Percentiles rank a stretch among this genome's conserved stretches.
Conservation (phyloP, 2,329 filamentous ascomycete genomes). For the Cladosporium sp. region DNA sequence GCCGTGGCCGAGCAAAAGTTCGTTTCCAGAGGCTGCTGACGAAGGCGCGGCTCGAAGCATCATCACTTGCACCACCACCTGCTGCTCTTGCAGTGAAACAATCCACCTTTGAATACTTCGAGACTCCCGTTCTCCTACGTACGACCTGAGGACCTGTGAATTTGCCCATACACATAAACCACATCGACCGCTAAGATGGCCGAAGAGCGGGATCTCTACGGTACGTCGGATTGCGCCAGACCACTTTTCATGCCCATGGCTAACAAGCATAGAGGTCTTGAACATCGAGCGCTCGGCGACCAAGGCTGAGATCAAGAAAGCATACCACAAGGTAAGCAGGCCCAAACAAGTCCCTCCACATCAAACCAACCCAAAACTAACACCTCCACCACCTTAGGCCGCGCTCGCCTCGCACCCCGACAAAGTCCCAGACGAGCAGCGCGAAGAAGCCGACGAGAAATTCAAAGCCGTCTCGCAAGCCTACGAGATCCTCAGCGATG, state of each 20-base stretch:
- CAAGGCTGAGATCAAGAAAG: constrained; percentile 84
- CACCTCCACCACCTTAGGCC: constrained; percentile 14
- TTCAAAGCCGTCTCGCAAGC: constrained; percentile 93
- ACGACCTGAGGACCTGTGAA: not conserved
- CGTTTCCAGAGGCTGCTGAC: not conserved
- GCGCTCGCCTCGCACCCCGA: constrained; percentile 84
- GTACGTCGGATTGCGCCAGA: constrained; percentile 23
- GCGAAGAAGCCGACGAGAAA: constrained; percentile 76
- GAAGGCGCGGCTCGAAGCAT: not conserved
- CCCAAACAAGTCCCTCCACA: constrained; percentile 4
- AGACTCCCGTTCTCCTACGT: not conserved
- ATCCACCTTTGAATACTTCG: not conserved
- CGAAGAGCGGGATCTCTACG: constrained; percentile 56
- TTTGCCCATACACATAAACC: not conserved
- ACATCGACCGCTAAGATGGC: constrained; percentile 17
- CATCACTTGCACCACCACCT: not conserved
- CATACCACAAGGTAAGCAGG: constrained; percentile 67
- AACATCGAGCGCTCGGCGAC: constrained; percentile 65
- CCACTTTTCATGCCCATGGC: constrained; percentile 10
- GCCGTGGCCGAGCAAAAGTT: not conserved
- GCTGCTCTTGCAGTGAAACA: no score
- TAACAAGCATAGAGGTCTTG: constrained; percentile 61
- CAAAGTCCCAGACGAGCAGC: constrained; percentile 82
- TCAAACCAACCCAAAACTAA: not conserved
- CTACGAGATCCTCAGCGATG: constrained; percentile 96